Percentiles rank a stretch among this genome's conserved stretches.
phyloP scores from a whole-genome alignment of 306 rosid genomes.

The Cucurbita pepo region DNA sequence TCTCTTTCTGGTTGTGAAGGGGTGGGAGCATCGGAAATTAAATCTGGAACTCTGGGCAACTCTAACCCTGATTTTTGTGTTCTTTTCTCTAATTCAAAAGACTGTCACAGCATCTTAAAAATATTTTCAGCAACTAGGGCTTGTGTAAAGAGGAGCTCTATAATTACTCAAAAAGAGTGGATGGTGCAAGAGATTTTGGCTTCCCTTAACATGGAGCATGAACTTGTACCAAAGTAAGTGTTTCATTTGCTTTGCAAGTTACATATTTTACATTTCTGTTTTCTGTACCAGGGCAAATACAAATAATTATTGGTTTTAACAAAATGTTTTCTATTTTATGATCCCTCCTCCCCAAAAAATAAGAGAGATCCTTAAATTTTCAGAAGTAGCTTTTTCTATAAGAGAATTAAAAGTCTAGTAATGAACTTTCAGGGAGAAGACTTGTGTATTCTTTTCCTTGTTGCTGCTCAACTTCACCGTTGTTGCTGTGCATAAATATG shows the following conservation, averaged over 20 bases:
- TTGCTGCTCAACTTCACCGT: conserved; percentile 44
- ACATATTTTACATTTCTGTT: not conserved
- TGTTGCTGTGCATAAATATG: conserved; percentile 27
- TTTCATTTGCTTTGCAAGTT: not conserved
- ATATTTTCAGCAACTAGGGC: conserved; percentile 23
- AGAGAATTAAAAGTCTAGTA: not conserved
- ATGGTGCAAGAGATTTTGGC: conserved; percentile 39
- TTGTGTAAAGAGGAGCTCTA: conserved; percentile 36
- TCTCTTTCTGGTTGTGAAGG: conserved; percentile 17
- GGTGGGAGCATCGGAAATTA: conserved; percentile 11
- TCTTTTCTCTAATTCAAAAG: conserved; percentile 21
- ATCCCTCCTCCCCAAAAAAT: not conserved
- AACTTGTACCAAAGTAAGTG: conserved; percentile 43
- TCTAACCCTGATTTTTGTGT: conserved; percentile 19
- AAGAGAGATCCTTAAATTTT: not conserved
- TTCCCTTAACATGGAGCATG: conserved; percentile 36
- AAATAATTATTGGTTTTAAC: not conserved
- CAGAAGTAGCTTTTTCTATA: not conserved
- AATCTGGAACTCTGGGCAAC: conserved; percentile 9
- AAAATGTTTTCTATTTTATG: not conserved
- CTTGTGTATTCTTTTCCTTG: conserved; percentile 43
- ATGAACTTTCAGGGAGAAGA: conserved; percentile 51
- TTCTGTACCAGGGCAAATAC: not conserved
- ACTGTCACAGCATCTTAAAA: conserved; percentile 30
- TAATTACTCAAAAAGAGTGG: conserved; percentile 41